phyloP scores from a whole-genome alignment of 495 filamentous ascomycete genomes.

The Talaromyces borbonicus region DNA sequence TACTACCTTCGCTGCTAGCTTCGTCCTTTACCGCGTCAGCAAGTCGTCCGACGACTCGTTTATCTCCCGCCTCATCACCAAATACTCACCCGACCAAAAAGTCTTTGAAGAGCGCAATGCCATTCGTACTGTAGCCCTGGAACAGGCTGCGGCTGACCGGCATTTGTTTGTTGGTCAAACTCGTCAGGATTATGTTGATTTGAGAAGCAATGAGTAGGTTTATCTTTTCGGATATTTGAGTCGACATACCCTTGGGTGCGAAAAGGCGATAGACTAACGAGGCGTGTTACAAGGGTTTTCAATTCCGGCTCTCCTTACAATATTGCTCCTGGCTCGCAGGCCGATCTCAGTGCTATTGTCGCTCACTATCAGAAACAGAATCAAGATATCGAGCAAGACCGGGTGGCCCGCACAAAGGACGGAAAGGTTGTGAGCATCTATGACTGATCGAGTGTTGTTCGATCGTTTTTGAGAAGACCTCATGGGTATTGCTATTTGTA shows the following conservation, averaged over 20 bases:
- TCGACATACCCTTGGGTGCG: too few species aligned
- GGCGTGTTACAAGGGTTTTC: too few species aligned
- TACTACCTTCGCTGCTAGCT: conserved; percentile 45
- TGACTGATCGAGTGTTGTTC: conserved; percentile 27
- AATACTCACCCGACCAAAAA: conserved; percentile 38
- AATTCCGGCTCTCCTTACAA: conserved; percentile 54
- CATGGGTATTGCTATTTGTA: conserved; percentile 18
- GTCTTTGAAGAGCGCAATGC: conserved; percentile 50
- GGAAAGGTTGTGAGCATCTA: conserved; percentile 35
- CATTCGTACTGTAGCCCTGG: conserved; percentile 52
- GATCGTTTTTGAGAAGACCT: too few species aligned
- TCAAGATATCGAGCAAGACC: conserved; percentile 40
- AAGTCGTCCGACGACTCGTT: conserved; percentile 37
- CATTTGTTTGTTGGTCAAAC: conserved; percentile 52
- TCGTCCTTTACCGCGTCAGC: conserved; percentile 45
- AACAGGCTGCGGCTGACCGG: conserved; percentile 60
- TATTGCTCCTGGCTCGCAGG: conserved; percentile 48
- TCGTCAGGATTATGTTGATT: conserved; percentile 32
- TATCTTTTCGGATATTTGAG: too few species aligned
- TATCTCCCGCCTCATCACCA: conserved; percentile 48
- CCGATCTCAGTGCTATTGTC: conserved; percentile 50
- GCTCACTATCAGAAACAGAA: conserved; percentile 54
- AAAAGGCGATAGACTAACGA: too few species aligned
- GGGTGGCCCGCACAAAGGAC: conserved; percentile 33
- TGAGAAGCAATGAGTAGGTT: conserved; percentile 64